Percentiles rank a stretch among this genome's conserved stretches.
Conservation (phyloP, 768 basidiomycete species). For the Tulasnella sp. region DNA sequence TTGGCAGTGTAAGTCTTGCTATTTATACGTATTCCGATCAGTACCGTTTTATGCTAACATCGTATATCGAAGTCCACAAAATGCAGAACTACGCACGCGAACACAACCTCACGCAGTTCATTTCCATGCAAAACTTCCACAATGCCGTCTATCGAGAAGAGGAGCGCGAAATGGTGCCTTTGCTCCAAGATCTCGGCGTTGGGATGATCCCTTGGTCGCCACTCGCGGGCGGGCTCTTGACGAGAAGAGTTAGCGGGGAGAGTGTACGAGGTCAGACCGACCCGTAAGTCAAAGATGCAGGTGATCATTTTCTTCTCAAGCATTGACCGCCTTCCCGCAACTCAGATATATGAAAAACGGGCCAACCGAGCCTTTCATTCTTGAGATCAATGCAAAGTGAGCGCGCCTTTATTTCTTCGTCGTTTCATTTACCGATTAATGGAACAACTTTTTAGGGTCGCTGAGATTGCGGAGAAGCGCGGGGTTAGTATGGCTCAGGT, state of each 20-base stretch:
- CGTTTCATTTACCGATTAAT: neutral
- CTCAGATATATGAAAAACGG: neutral
- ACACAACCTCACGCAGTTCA: constrained; percentile 15
- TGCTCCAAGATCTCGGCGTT: constrained; percentile 36
- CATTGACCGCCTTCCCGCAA: neutral
- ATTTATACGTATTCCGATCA: neutral
- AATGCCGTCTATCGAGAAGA: constrained; percentile 30
- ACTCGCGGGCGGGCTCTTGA: constrained; percentile 35
- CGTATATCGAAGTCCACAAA: neutral
- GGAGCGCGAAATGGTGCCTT: constrained; percentile 28
- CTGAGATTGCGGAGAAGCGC: constrained; percentile 42
- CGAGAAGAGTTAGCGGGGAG: constrained; percentile 18
- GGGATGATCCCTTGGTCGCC: constrained; percentile 42
- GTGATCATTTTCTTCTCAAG: neutral
- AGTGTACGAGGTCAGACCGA: neutral
- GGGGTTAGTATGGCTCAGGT: constrained; percentile 45
- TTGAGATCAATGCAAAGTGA: constrained; percentile 17
- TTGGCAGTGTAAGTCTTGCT: constrained; percentile 33
- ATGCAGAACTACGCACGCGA: constrained; percentile 36
- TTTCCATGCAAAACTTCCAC: constrained; percentile 28
- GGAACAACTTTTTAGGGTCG: constrained; percentile 34
- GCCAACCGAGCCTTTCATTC: neutral
- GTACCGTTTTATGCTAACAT: neutral
- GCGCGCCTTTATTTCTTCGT: neutral
- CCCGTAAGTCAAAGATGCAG: neutral